These are phyloP conservation scores for Exophiala sideris DNA, from an alignment of 2,329 filamentous ascomycete genomes.

Conservation along the genomic window DNA sequence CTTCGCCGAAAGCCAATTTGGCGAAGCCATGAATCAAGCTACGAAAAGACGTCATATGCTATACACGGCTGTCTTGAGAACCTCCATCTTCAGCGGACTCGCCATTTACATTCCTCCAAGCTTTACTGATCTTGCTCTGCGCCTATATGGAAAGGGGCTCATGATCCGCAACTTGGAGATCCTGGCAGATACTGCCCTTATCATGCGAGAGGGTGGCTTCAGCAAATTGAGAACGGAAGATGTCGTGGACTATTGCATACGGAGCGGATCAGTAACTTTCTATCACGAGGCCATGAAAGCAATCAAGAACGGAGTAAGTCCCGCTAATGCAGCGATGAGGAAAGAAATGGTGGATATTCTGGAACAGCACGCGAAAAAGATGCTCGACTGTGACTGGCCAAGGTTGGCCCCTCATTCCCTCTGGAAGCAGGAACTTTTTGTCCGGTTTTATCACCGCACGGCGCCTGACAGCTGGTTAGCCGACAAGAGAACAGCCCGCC, in stretches of 20 bases:
- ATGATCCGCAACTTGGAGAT: slow-evolving; percentile 3
- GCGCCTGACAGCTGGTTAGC: not conserved
- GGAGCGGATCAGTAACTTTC: slow-evolving; percentile 13
- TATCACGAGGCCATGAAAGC: not conserved
- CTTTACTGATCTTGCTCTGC: too few species aligned
- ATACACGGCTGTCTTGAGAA: too few species aligned
- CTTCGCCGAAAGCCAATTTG: too few species aligned
- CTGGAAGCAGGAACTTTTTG: not conserved
- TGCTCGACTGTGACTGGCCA: slow-evolving; percentile 15
- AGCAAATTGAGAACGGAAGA: slow-evolving; percentile 17
- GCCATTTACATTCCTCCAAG: too few species aligned
- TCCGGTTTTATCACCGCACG: not conserved
- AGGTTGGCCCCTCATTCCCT: not conserved
- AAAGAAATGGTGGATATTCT: slow-evolving; percentile 11
- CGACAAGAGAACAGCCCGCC: too few species aligned
- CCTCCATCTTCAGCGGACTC: too few species aligned
- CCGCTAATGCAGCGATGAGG: slow-evolving; percentile 8
- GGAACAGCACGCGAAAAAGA: slow-evolving; percentile 4
- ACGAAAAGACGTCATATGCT: too few species aligned
- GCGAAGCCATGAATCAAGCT: too few species aligned
- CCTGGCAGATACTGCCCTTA: slow-evolving; percentile 17
- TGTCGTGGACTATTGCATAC: slow-evolving; percentile 23
- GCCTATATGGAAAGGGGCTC: too few species aligned
- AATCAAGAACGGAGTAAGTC: not conserved
- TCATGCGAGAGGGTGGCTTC: slow-evolving; percentile 25